Evolutionary conservation across 441 rosid genomes (phyloP).

Genomic region (Kokia cookei): DNA sequence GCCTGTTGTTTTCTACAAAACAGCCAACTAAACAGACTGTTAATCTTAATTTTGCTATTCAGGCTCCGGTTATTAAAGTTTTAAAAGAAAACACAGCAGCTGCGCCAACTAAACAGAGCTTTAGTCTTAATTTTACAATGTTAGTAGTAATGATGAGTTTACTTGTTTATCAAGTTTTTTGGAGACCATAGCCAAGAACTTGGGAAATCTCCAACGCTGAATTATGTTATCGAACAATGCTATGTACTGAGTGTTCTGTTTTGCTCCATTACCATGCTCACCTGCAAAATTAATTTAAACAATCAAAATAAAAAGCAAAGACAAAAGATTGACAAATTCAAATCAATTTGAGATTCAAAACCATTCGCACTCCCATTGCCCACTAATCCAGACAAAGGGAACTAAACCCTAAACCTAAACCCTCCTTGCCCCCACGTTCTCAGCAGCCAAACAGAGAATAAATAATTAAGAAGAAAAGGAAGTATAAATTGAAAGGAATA

Average conservation of each 20-base stretch:
- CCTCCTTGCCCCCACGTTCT: neutral
- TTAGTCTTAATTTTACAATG: neutral
- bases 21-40: neutral
- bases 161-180: conserved; percentile 46
- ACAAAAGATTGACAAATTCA: neutral
- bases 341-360: neutral
- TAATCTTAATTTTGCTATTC: neutral
- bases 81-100: neutral
- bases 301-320: neutral
- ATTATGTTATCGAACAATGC: conserved; percentile 59
- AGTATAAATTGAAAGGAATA: neutral
- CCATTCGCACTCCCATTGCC: neutral
- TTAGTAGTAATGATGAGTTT: conserved; percentile 14
- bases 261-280: conserved; percentile 39
- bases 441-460: neutral
- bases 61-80: no score
- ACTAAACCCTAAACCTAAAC: neutral
- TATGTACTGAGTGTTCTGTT: conserved; percentile 45
- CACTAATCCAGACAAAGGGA: neutral
- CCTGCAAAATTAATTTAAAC: conserved; percentile 21
- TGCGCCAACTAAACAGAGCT: neutral
- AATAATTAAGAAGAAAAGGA: neutral
- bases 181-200: conserved; percentile 41
- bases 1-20: neutral
- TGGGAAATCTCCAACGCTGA: conserved; percentile 67